Percentiles rank a stretch among this genome's conserved stretches.
phyloP scores from a whole-genome alignment of 805 yeast genomes.

The Candida berthetii region DNA sequence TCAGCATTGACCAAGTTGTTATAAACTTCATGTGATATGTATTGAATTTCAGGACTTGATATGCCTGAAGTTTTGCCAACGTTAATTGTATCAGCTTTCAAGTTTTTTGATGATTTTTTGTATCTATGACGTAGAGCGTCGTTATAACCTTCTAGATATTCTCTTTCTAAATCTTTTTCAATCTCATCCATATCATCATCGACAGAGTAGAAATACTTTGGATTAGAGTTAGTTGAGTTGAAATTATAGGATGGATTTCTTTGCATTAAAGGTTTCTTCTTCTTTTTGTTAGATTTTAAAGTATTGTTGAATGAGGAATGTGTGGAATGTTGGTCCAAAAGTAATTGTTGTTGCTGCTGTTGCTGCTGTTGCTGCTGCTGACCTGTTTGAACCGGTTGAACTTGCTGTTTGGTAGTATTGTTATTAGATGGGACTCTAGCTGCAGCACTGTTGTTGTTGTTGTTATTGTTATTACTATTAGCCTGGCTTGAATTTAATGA shows the following conservation, averaged over 20 bases:
- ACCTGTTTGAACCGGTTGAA: too few relatives aligned
- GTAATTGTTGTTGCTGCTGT: conserved; percentile 3
- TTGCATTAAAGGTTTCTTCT: conserved; percentile 16
- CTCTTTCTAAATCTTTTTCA: conserved; percentile 49
- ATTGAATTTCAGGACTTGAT: conserved; percentile 1
- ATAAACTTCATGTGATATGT: conserved; percentile 12
- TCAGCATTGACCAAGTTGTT: conserved; percentile 19
- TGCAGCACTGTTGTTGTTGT: not conserved
- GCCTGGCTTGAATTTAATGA: not conserved
- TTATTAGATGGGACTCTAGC: not conserved
- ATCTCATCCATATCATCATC: conserved; percentile 79
- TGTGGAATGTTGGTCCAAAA: not conserved
- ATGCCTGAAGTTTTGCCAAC: not conserved
- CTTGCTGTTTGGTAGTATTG: not conserved
- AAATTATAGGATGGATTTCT: conserved; percentile 14
- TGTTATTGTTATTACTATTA: not conserved
- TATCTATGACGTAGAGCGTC: conserved; percentile 57
- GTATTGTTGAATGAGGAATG: conserved; percentile 10
- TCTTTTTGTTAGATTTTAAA: conserved; percentile 2
- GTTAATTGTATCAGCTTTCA: conserved; percentile 1
- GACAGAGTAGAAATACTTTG: conserved; percentile 54
- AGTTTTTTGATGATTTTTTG: conserved; percentile 23
- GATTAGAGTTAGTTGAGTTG: conserved; percentile 1
- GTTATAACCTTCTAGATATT: conserved; percentile 65
- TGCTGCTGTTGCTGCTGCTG: not conserved